Base-by-base conservation (phyloP, 768 basidiomycete genomes). In the Scleroderma bovista region DNA sequence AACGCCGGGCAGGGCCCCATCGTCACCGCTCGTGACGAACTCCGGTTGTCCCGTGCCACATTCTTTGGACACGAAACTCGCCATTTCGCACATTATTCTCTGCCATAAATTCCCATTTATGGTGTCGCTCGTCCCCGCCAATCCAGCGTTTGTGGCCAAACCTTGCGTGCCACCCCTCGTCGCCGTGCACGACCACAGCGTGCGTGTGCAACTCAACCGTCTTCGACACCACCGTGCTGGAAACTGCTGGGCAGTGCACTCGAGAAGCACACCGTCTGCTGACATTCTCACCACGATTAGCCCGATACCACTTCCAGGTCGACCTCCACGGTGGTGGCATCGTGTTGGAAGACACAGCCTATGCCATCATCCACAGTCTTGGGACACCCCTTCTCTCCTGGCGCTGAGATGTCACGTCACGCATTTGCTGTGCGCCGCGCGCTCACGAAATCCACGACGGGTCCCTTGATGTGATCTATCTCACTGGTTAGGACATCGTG, bases 1-100 rank as follows among this genome's bases (percentile, higher is more conserved):
- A 69, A 68, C 66, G 66, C 68, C 66, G 66, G 62, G 64, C 66
- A 69, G 70, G 68, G 68, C 68, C 66, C 66, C 66, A 69, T 69
- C 68, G 66, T 68, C 68, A 69, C 66, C 68, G 66, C 68, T 64
- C 66, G 66, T 68, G 62, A 66, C 66, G 66, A 70, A 70, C 67
- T 67, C 67, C 64, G 68, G 60, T 58, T 63, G 48, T 59, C 53
- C 57, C 59, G 63, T 67, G 60, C 63, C 65, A 65, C 56, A 57
- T 44, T 51, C 19, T 64, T 65, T 67, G 56, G 60, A 32, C 54
- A 68, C 64, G 46, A 66, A 57, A 60, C 58, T 58, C 38, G 16
- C 5, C 10, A 19, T 48, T 58, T 62, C 36, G 3, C 8, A 16
- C 34, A 51, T 47, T 51, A 39, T 54, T 46, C n/a, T 24, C n/a